Evolutionary conservation across 2,329 filamentous ascomycete species (phyloP), one percentile per base, ranked within the genome.

Genomic region (Ophiostoma ips): DNA sequence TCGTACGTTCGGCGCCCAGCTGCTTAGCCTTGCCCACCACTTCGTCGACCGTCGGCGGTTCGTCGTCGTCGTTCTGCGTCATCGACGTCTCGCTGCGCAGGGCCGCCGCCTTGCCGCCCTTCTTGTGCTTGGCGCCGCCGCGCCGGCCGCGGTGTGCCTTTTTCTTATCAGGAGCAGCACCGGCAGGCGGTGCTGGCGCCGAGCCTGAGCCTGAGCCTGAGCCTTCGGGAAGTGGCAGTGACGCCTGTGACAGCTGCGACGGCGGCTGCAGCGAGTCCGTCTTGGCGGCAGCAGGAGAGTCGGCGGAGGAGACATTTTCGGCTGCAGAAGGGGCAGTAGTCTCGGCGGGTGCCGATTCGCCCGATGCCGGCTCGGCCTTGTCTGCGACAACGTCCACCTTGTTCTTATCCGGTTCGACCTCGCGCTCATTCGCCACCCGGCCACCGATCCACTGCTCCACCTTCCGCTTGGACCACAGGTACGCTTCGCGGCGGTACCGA

Each of bases 111-210:
- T 33, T 44, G 8, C n/a, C 33, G 3, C 49, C 71, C 56, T 77
- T 81, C 52, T 77, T 77, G 54, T 83, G 79, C 61, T 83, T 81
- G 16, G 76, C 75, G 2, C 84, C 84, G 19, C 83, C 84, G 45
- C 84, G 75, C n/a, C 77, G 73, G 4, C 84, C 84, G 50, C 84
- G 73, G 50, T 84, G 81, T 0, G 76, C 72, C 61, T 83, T 85
- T 60, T 79, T 83, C 58, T 80, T 81, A 52, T 68, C 69, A 37
- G 68, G 69, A 15, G 74, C 71, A 5, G 65, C 12, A 28, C 43
- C 24, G 13, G 16, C 43, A 12, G 24, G 7, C 24, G 13, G 8
- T 4, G 40, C 7, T 9, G 40, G 11, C 16, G 21, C 8, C 3
- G 38, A 7, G 21, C 6, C 18, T 11, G 16, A 13, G 18, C 21